Conservation (phyloP, 1,284 basidiomycete genomes). For the Ceratobasidium sp. region DNA sequence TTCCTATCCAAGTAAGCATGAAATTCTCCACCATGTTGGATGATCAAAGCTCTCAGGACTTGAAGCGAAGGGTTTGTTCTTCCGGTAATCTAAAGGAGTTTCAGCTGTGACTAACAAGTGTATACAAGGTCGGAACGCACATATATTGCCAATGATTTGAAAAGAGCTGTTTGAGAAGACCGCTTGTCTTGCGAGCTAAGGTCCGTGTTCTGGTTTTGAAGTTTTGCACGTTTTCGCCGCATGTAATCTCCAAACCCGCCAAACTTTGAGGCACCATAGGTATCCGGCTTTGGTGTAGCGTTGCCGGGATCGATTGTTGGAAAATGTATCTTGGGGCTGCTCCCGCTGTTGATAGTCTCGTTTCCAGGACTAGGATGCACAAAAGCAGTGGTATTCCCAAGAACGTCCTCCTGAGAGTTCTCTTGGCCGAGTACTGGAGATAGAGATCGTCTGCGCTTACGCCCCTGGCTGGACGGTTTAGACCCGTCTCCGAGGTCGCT, state of each 20-base stretch:
- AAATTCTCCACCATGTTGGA: slow-evolving; percentile 86
- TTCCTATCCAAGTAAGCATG: slow-evolving; percentile 89
- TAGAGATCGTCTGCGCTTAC: slow-evolving; percentile 33
- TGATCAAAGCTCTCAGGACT: slow-evolving; percentile 83
- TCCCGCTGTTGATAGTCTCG: not conserved
- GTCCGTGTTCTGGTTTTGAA: slow-evolving; percentile 85
- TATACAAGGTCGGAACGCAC: slow-evolving; percentile 60
- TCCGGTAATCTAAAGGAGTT: slow-evolving; percentile 80
- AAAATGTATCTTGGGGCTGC: slow-evolving; percentile 1
- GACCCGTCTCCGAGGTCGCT: not conserved
- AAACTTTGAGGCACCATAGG: slow-evolving; percentile 85
- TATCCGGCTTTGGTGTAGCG: slow-evolving; percentile 48
- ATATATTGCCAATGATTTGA: slow-evolving; percentile 82
- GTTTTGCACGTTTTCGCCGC: slow-evolving; percentile 88
- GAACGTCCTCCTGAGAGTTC: slow-evolving; percentile 26
- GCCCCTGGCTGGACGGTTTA: slow-evolving; percentile 24
- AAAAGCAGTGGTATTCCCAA: not conserved
- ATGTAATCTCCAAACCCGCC: slow-evolving; percentile 90
- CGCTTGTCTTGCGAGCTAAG: slow-evolving; percentile 60
- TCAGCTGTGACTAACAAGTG: not conserved
- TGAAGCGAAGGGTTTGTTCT: slow-evolving; percentile 90
- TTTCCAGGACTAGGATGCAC: not conserved
- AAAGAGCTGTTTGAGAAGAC: slow-evolving; percentile 66
- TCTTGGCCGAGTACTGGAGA: slow-evolving; percentile 17
- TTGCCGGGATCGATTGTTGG: not conserved